Percentiles rank a stretch among this genome's conserved stretches.
phyloP scores from a whole-genome alignment of 495 filamentous ascomycete species.

The Hypoxylon fuscum region DNA sequence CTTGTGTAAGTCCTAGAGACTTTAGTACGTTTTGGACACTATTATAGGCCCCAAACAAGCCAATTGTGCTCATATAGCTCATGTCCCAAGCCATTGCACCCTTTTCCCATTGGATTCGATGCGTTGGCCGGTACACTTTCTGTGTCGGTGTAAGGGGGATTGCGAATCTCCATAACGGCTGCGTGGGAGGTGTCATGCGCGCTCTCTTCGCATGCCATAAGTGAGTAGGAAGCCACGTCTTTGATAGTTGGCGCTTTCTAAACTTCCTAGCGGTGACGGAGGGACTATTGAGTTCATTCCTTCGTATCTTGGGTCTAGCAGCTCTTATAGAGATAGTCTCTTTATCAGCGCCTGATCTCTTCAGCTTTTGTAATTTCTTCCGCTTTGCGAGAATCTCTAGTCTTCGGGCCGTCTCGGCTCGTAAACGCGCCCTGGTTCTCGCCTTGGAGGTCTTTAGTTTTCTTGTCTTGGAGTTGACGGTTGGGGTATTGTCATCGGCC shows the following conservation, averaged over 20 bases:
- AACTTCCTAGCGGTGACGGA: slow-evolving; percentile 74
- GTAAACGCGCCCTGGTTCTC: slow-evolving; percentile 72
- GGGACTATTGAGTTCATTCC: slow-evolving; percentile 73
- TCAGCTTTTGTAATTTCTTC: slow-evolving; percentile 63
- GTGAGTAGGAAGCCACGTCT: slow-evolving; percentile 96
- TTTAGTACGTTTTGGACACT: slow-evolving; percentile 72
- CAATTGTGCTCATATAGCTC: slow-evolving; percentile 92
- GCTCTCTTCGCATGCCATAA: slow-evolving; percentile 93
- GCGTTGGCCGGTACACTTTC: slow-evolving; percentile 88
- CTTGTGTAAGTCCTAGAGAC: slow-evolving; percentile 66
- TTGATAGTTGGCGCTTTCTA: slow-evolving; percentile 84
- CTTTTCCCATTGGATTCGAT: slow-evolving; percentile 72
- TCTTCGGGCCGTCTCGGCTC: slow-evolving; percentile 83
- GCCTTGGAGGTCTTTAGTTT: slow-evolving; percentile 72
- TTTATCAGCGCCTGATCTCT: slow-evolving; percentile 44
- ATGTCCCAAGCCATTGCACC: slow-evolving; percentile 86
- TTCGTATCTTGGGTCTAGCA: slow-evolving; percentile 72
- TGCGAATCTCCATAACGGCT: slow-evolving; percentile 89
- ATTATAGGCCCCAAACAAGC: slow-evolving; percentile 71
- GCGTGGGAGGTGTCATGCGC: slow-evolving; percentile 78
- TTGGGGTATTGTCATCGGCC: slow-evolving; percentile 91
- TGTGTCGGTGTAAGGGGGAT: slow-evolving; percentile 84
- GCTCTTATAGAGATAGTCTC: slow-evolving; percentile 51
- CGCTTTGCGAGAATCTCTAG: slow-evolving; percentile 71
- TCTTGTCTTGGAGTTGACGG: slow-evolving; percentile 73